Base-by-base conservation (phyloP, 2,329 filamentous ascomycete species). In the Diplodia mutila region DNA sequence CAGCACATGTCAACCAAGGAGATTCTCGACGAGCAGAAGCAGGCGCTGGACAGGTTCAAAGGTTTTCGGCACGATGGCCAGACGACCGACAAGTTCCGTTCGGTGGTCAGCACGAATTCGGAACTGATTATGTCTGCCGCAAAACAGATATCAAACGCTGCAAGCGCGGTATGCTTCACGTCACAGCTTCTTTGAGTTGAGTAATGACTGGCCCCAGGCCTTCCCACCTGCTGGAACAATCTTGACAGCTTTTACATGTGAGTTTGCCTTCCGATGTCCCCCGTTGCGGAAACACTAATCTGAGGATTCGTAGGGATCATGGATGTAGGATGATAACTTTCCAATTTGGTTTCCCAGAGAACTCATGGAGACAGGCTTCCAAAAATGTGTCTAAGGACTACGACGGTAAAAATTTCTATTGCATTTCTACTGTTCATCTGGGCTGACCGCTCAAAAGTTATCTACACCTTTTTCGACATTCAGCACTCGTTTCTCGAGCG, bases 381-480 rank as follows among this genome's bases (percentile, higher is more conserved):
- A 74, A 73, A 18, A 69, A 69, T 6, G 77, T 79, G 0, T 76
- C 73, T 0, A 78, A 76, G 0, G 79, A 82, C 51, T 81, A 80
- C 42, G 78, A 82, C 29, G 71, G 51, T 54, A 12, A 54, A 16
- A 3, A 9, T 21, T 14, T 7, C 27, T 29, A 9, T 25, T 14
- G 16, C 18, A 29, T 46, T 2, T 37, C 9, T 4, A 2, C 8
- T 12, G 25, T n/a, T 5, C 27, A n/a, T 32, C 25, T 14, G 23
- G 27, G 27, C 51, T 54, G 27, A 54, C 27, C 16, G 18, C 51
- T 4, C 8, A 27, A n/a, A n/a, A 54, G 54, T 77, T 2, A 73
- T 81, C 0, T 72, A 77, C n/a, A 73, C 73, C 4, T 82, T 81
- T 63, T 81, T 81, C 61, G 74, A 77, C 1, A 74, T 77, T 11